Evolutionary conservation across 345 rosid species (phyloP), one percentile per base, ranked within the genome.

Genomic region (Acer saccharum): DNA sequence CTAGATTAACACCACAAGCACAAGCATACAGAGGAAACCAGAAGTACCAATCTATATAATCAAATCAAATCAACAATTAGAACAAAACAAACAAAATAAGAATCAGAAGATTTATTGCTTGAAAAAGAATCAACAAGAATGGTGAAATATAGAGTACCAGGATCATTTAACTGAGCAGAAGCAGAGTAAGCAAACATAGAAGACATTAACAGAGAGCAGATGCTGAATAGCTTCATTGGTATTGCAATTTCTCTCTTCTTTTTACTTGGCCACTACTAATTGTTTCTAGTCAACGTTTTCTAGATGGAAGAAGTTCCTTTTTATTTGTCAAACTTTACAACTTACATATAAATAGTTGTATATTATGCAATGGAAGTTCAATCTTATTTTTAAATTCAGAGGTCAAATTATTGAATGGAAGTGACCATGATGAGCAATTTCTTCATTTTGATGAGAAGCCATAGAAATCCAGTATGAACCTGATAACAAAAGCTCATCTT

Each of bases 1-100:
- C 35, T 71, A 89, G 81, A 86, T 90, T 92, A 72, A 90, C 92
- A 9, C 63, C 76, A 79, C 81, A 81, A 39, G 94, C 97, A 21
- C 83, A 78, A 48, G 93, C 77, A 73, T 92, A 96, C 2, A 91
- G 88, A 69, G 95, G 97, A 76, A 94, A 83, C 98, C 98, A 91
- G 44, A 89, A 84, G 81, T 89, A 92, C 97, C 94, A 94, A 85
- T 91, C 99, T 94, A 68, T 27, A 76, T 20, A 20, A 20, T 23
- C 69, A 60, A 20, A 20, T 23, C 69, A 60, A 60, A 27, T 20
- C 54, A 73, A 46, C 10, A 6, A 46, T 3, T 35, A 0, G 10
- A 63, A 27, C 27, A 16, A 3, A 1, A 66, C 2, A 63, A 44
- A 1, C 25, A 25, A 1, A 25, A 25, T 25, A 25, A 25, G 27